Evolutionary conservation across 1,139 yeast species (phyloP).

Genomic region (Groenewaldozyma sp.): DNA sequence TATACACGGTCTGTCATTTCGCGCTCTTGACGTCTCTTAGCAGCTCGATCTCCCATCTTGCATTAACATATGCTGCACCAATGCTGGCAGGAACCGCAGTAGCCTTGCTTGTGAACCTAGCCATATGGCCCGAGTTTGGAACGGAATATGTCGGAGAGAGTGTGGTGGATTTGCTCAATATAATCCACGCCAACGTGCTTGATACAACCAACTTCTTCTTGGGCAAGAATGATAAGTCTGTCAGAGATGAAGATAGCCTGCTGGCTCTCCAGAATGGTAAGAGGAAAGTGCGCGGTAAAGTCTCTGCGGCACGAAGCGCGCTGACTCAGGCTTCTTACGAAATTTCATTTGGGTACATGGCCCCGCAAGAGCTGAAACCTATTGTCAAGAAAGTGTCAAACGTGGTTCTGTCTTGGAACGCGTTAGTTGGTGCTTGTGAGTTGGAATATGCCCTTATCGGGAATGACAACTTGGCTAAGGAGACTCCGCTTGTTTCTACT

Average conservation of each 20-base stretch:
- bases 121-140: slow-evolving; percentile 43
- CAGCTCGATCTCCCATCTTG: slow-evolving; percentile 17
- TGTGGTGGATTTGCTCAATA: slow-evolving; percentile 33
- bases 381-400: slow-evolving; percentile 29
- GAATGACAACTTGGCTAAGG: slow-evolving; percentile 9
- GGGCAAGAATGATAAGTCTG: slow-evolving; percentile 16
- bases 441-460: slow-evolving; percentile 34
- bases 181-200: slow-evolving; percentile 33
- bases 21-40: slow-evolving; percentile 34
- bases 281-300: slow-evolving; percentile 26
- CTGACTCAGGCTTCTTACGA: slow-evolving; percentile 41
- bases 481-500: background rate
- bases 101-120: slow-evolving; percentile 34
- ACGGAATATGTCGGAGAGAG: slow-evolving; percentile 40
- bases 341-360: slow-evolving; percentile 38
- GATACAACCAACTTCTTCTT: slow-evolving; percentile 34
- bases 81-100: slow-evolving; percentile 38
- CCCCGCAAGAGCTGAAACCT: slow-evolving; percentile 36
- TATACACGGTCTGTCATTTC: slow-evolving; percentile 42
- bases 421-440: slow-evolving; percentile 41
- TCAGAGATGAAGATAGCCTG: slow-evolving; percentile 9
- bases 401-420: slow-evolving; percentile 32
- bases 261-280: slow-evolving; percentile 18
- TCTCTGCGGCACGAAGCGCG: slow-evolving; percentile 32
- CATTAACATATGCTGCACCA: slow-evolving; percentile 35